Evolutionary conservation across 768 basidiomycete species (phyloP).

Genomic region (Amanita rubescens): DNA sequence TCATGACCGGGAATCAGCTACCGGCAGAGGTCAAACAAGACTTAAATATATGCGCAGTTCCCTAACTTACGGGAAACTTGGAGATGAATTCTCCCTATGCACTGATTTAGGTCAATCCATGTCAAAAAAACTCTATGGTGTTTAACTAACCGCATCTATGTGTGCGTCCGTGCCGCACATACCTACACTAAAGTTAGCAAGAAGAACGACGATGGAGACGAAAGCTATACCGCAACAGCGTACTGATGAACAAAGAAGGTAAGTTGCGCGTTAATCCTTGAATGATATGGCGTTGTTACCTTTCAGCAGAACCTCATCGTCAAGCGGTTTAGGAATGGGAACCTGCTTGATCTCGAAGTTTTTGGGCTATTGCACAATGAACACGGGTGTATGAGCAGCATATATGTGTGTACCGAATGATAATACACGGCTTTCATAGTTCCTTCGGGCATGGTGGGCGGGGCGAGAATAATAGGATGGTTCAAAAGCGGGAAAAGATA

Average conservation of each 20-base stretch:
- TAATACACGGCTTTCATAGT: conserved; percentile 76
- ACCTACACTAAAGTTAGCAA: conserved; percentile 22
- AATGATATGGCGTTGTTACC: conserved; percentile 27
- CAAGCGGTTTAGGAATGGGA: conserved; percentile 55
- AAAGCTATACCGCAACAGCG: conserved; percentile 4
- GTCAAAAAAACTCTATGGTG: background rate
- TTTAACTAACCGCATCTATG: conserved; percentile 42
- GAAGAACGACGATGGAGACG: background rate
- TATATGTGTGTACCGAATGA: conserved; percentile 39
- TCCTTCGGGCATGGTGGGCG: conserved; percentile 40
- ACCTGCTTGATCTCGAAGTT: conserved; percentile 63
- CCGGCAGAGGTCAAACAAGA: conserved; percentile 1
- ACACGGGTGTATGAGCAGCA: background rate
- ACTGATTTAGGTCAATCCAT: background rate
- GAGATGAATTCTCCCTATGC: conserved; percentile 50
- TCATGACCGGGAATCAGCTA: conserved; percentile 72
- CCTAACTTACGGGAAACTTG: conserved; percentile 40
- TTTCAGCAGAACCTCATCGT: conserved; percentile 72
- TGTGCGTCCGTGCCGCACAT: conserved; percentile 59
- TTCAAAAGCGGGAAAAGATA: background rate
- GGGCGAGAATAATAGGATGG: background rate
- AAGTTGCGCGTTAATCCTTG: background rate
- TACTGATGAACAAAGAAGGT: background rate
- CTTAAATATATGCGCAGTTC: background rate
- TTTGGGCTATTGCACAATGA: conserved; percentile 36